Evolutionary conservation across 202 grass and related monocot genomes (phyloP), one percentile per base, ranked within the genome.

Genomic region (Panicum hallii): DNA sequence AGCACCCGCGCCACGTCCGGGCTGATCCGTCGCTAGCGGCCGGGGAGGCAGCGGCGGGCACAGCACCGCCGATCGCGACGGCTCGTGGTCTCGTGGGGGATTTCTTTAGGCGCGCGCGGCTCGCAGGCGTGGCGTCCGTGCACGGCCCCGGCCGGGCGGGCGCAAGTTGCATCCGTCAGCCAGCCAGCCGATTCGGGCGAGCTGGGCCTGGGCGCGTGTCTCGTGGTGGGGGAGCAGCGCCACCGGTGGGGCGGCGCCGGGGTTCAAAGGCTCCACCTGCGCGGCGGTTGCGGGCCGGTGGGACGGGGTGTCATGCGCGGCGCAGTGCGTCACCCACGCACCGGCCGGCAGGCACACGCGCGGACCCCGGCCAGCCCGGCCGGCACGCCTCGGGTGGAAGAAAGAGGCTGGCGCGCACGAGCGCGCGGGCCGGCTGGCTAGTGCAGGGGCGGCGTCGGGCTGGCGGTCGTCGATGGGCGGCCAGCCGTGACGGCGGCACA

Each of bases 121-220:
- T 40, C 7, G n/a, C 14, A n/a, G 12, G 17, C 55, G 57, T 72
- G 72, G 13, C 70, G 71, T 43, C 22, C 62, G 79, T 4, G 72
- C 58, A 49, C 82, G 50, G 63, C 62, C 62, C 36, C 9, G 58
- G 60, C 10, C 44, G 56, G 17, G 1, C 17, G n/a, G n/a, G 5
- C 5, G 67, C 71, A 82, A 82, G 44, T 87, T 75, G 78, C 71
- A 52, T 20, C 79, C 26, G 46, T 56, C 58, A 73, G 76, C 20
- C 44, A 60, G 26, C 63, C 6, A 64, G 16, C 70, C 46, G 19
- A 45, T n/a, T 50, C 4, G 46, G 17, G 14, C 40, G 65, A 41
- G 22, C 72, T 64, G 74, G 84, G 70, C 48, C 72, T 71, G 74
- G 88, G 68, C 69, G 80, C 84, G 86, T 83, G 90, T 88, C 86